Percentiles rank a stretch among this genome's conserved stretches.
Evolutionary conservation across 2,329 filamentous ascomycete species (phyloP).

Genomic region (Scytalidium sp.): DNA sequence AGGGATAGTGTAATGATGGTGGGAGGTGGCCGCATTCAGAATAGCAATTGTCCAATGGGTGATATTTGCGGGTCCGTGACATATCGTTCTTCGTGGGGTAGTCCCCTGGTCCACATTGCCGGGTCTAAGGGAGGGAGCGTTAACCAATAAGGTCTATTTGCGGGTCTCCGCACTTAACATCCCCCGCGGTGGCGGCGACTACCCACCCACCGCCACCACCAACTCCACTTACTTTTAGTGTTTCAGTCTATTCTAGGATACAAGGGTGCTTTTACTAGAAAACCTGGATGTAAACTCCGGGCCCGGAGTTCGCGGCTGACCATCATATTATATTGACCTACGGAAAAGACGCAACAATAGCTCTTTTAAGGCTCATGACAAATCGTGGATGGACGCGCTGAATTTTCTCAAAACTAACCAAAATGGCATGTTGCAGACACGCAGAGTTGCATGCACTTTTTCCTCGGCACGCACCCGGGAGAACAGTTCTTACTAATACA

Average conservation of each 20-base stretch:
- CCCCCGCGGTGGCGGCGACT: no score
- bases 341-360: neutral
- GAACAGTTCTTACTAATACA: neutral
- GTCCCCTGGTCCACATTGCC: neutral
- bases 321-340: neutral
- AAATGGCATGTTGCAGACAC: neutral
- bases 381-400: neutral
- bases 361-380: neutral
- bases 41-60: neutral
- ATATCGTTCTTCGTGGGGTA: neutral
- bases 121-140: neutral
- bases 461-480: neutral
- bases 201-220: neutral
- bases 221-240: neutral
- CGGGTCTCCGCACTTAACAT: neutral
- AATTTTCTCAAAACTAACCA: neutral
- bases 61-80: neutral
- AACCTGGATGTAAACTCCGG: neutral
- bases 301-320: neutral
- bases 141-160: neutral
- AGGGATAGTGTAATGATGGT: neutral
- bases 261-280: neutral
- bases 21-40: no score
- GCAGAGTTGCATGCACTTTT: neutral
- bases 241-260: neutral